Evolutionary conservation across 176 grass and related monocot species (phyloP), one percentile per base, ranked within the genome.

Genomic region (Aechmea fasciata): DNA sequence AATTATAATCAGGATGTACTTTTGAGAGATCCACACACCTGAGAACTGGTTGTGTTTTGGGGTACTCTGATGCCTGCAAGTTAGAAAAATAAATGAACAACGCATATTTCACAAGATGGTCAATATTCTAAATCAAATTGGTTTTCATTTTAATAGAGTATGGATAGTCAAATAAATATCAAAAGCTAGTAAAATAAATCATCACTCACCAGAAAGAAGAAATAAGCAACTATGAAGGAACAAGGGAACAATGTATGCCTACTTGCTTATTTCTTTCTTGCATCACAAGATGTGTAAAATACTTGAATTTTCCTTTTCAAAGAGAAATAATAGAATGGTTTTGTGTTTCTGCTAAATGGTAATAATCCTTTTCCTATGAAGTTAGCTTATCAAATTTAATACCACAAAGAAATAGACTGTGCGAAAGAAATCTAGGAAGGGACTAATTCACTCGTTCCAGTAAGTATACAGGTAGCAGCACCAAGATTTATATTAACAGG

Each of bases 11-110:
- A 41, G 24, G 19, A 79, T 51, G 13, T 14, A 52, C 71, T 25
- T 49, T 69, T 12, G 28, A 73, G 65, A 83, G 25, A 14, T 47
- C 65, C 59, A 78, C 69, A 65, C 77, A 92, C 92, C 88, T 96
- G 83, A 67, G 85, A 84, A 79, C 88, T 87, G 61, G 78, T 86
- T 3, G 81, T 84, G 79, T 66, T 89, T 68, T 88, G 88, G 22
- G 76, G 83, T 59, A 13, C 79, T 76, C 81, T 83, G 77, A 85
- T 85, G 47, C 87, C 85, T 81, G 83, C 75, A 89, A 73, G 48
- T 65, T 61, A 69, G 26, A n/a, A 68, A 71, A 52, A 57, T 0
- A 85, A 78, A 73, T 61, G n/a, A 61, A 61, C 2, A 18, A 22
- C 9, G 1, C 2, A 19, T 59, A 14, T 18, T 18, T 61, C 55